These are phyloP conservation scores for Macrophomina tecta DNA, from an alignment of 2,329 filamentous ascomycete species.

Conservation along the genomic window DNA sequence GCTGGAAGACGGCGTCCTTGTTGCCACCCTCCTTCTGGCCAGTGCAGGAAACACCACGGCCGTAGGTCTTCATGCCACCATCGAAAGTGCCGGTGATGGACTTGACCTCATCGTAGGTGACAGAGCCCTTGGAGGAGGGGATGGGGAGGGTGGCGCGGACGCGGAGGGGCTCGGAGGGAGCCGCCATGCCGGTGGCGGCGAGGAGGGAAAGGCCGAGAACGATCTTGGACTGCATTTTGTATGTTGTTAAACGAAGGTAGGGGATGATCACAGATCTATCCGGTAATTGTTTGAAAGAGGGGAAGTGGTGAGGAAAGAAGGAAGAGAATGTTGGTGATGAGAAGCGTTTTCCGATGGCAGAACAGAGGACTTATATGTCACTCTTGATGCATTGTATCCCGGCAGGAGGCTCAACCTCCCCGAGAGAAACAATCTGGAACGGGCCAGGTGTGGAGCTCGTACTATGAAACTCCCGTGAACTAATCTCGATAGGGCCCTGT, in stretches of 20 bases:
- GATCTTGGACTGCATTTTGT: constrained; percentile 21
- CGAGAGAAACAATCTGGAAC: constrained; percentile 17
- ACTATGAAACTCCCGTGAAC: constrained; percentile 10
- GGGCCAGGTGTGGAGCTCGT: constrained; percentile 19
- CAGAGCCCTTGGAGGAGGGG: constrained; percentile 13
- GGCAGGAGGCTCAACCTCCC: background rate
- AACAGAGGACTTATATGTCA: constrained; percentile 3
- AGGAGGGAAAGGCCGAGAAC: constrained; percentile 14
- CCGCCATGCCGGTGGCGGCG: constrained; percentile 23
- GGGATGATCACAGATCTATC: constrained; percentile 26
- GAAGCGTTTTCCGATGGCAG: background rate
- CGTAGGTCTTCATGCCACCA: constrained; percentile 22
- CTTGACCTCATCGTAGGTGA: constrained; percentile 10
- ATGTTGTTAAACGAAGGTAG: constrained; percentile 23
- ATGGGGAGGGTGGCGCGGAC: constrained; percentile 21
- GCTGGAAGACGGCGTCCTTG: constrained; percentile 35
- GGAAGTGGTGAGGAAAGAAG: constrained; percentile 21
- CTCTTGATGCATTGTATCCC: background rate
- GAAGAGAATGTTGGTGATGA: constrained; percentile 13
- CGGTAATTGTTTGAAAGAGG: constrained; percentile 12
- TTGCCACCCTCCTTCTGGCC: constrained; percentile 53
- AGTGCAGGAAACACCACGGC: constrained; percentile 30
- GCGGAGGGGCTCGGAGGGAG: background rate
- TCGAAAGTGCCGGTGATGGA: constrained; percentile 16
- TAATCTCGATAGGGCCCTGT: background rate